A percentile compares a stretch with the other conserved stretches of the same genome.
Evolutionary conservation across 768 basidiomycete species (phyloP).

Genomic region (Agaricus blazei): DNA sequence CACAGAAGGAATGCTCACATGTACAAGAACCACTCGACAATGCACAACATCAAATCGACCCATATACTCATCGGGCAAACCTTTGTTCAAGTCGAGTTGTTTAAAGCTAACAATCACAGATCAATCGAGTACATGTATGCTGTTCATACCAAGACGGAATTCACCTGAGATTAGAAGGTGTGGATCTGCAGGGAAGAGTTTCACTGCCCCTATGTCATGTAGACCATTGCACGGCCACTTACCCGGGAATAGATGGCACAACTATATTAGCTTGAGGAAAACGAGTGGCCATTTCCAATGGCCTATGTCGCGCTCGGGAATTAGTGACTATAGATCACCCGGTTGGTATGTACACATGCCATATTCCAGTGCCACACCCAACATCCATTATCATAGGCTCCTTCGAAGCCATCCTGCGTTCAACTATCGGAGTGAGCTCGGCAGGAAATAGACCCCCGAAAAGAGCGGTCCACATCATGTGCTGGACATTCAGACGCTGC

Average conservation of each 20-base stretch:
- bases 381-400: slow-evolving; percentile 19
- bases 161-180: slow-evolving; percentile 2
- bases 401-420: slow-evolving; percentile 11
- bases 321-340: neutral
- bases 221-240: neutral
- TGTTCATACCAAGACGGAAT: neutral
- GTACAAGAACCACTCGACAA: slow-evolving; percentile 21
- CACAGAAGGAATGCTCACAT: slow-evolving; percentile 13
- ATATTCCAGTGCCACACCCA: slow-evolving; percentile 25
- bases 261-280: slow-evolving; percentile 19
- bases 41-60: slow-evolving; percentile 20
- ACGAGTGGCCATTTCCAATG: slow-evolving; percentile 20
- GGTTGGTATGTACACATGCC: slow-evolving; percentile 12
- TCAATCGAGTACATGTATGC: neutral
- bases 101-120: slow-evolving; percentile 16
- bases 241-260: slow-evolving; percentile 12
- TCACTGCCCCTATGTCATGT: neutral
- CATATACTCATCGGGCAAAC: slow-evolving; percentile 14
- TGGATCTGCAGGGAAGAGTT: neutral
- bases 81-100: slow-evolving; percentile 17
- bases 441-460: slow-evolving; percentile 21
- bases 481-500: slow-evolving; percentile 20
- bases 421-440: slow-evolving; percentile 9
- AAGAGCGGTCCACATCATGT: slow-evolving; percentile 20
- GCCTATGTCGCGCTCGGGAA: slow-evolving; percentile 11